A percentile compares a stretch with the other conserved stretches of the same genome.
These are phyloP conservation scores for Fusarium tricinctum DNA, from an alignment of 2,329 filamentous ascomycete genomes.

Conservation along the genomic window DNA sequence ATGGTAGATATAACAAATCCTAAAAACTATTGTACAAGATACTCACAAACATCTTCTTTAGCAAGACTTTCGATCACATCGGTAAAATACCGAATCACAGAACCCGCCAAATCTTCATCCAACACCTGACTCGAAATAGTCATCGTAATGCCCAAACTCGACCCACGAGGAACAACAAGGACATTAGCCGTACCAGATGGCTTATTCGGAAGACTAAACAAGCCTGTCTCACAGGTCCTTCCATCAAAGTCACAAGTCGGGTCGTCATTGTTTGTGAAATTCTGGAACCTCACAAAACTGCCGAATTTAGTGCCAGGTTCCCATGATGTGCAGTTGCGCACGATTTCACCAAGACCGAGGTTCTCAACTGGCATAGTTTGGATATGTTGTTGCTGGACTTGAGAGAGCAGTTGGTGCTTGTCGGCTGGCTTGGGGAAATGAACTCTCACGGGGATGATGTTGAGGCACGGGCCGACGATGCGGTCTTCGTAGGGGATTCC, in stretches of 20 bases:
- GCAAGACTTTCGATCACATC: conserved; percentile 2
- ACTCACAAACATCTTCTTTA: neutral
- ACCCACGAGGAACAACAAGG: conserved; percentile 6
- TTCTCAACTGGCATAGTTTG: conserved; percentile 11
- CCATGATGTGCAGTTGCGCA: neutral
- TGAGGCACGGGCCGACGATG: conserved; percentile 15
- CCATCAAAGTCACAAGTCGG: conserved; percentile 10
- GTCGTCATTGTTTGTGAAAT: conserved; percentile 13
- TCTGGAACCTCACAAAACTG: conserved; percentile 14
- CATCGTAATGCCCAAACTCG: neutral
- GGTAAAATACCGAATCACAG: conserved; percentile 1
- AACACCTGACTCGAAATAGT: neutral
- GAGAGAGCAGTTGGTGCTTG: neutral
- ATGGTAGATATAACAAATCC: too few species aligned
- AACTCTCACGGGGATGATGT: conserved; percentile 19
- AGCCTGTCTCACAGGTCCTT: neutral
- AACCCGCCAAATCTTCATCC: conserved; percentile 1
- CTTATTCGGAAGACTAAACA: conserved; percentile 11
- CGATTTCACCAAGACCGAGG: conserved; percentile 1
- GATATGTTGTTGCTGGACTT: conserved; percentile 6
- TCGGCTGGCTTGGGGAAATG: neutral
- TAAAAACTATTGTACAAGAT: neutral
- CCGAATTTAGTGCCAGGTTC: neutral
- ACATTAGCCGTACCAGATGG: conserved; percentile 5
- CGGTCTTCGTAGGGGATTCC: conserved; percentile 10